A percentile compares a stretch with the other conserved stretches of the same genome.
These are phyloP conservation scores for Chlorella sp. DNA, from an alignment of 139 green algal genomes.

Conservation along the genomic window DNA sequence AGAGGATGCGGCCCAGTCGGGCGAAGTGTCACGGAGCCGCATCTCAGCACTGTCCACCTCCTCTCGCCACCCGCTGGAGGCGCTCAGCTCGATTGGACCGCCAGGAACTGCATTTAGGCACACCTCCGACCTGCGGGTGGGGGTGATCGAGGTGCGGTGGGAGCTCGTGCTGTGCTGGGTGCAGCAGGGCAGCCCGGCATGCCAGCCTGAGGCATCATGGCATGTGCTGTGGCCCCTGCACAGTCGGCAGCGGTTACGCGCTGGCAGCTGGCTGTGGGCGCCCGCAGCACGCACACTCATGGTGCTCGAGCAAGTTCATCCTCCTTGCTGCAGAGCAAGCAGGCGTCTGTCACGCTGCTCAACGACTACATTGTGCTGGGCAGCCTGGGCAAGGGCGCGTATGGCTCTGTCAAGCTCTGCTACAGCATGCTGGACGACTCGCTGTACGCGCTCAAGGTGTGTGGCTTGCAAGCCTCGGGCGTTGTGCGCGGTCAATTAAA, in stretches of 20 bases:
- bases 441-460: constrained; percentile 88
- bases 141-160: constrained; percentile 28
- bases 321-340: constrained; percentile 6
- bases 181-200: too few species aligned
- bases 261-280: too few species aligned
- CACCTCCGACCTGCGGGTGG: constrained; percentile 34
- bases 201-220: too few species aligned
- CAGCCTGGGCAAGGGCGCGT: constrained; percentile 77
- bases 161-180: neutral
- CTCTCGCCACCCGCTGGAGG: too few species aligned
- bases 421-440: constrained; percentile 82
- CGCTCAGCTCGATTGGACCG: neutral
- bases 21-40: too few species aligned
- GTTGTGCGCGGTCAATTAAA: too few species aligned
- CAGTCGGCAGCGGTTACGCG: too few species aligned
- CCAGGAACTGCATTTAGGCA: constrained; percentile 6
- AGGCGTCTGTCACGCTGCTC: constrained; percentile 66
- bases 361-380: constrained; percentile 92
- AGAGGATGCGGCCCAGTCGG: too few species aligned
- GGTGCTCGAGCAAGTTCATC: neutral
- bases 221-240: too few species aligned
- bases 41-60: too few species aligned
- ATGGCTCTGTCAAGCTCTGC: constrained; percentile 88
- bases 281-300: too few species aligned
- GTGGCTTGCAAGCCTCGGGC: neutral